Base-by-base conservation (phyloP, 495 filamentous ascomycete genomes). In the Jackrogersella minutella region DNA sequence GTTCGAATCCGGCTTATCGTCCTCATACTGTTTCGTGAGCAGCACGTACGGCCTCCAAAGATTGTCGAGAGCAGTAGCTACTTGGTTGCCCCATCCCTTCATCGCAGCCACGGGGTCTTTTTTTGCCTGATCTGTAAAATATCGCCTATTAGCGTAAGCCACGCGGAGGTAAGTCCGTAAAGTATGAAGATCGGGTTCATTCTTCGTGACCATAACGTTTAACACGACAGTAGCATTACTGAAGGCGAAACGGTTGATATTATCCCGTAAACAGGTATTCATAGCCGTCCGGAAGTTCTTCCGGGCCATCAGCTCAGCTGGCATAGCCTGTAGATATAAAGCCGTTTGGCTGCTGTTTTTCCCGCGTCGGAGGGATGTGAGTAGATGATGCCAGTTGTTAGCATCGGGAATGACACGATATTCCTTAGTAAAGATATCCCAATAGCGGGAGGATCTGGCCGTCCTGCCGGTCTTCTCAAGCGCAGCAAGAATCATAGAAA, bases 211-310 rank as follows among this genome's bases (percentile, higher is more conserved):
- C 88, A 93, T 90, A 16, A 84, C 62, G 2, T 82, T 69, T 10
- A 93, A 73, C 5, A 93, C 73, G 53, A 79, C 78, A 37, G 80
- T 81, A 0, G 88, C 88, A 66, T 86, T 75, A 0, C 68, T 40
- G 54, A 92, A 80, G 9, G 85, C 82, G 34, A 85, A 81, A n/a
- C 66, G 71, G 75, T 96, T 96, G 21, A 84, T 83, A 59, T 83
- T 85, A 78, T 97, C 91, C 37, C 89, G 81, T 16, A 80, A 77
- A 72, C 92, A 96, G 39, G 81, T 77, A 36, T 78, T 81, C 72
- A 97, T 83, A 26, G 88, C 92, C 34, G 92, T 85, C 47, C 87
- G 85, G 77, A 94, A 91, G 14, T 85, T 86, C 44, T 85, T 84
- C 3, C 74, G 64, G 14, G 73, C 75, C 16, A 83, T 54, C 24